Base-by-base conservation (phyloP, 148 eudicot species). In the Dianthus caryophyllus region DNA sequence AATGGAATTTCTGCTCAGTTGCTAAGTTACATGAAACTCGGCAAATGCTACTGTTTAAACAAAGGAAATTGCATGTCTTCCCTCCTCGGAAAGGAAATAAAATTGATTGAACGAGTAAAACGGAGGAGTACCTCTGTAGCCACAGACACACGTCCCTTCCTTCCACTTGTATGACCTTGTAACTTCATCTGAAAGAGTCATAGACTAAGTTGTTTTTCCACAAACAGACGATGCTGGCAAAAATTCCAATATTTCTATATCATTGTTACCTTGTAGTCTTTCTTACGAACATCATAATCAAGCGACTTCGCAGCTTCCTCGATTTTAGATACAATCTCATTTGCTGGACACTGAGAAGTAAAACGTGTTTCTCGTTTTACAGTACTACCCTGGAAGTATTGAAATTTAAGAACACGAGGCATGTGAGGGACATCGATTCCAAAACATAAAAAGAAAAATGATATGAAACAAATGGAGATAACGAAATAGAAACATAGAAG, bases 141-240 rank as follows among this genome's bases (percentile, higher is more conserved):
- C 69, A 92, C 96, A 58, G 97, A 82, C 66, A 92, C 89, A 66
- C 85, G 96, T 33, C 97, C 97, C 77, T 92, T 92, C 70, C 96
- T 84, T 75, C 97, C 97, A 73, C 91, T 85, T 68, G 81, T 50
- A 56, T 92, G 96, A 64, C 97, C 97, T 84, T 89, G 82, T 63
- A 92, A 69, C 77, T 85, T 92, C 91, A 92, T 84, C 97, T 92
- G 79, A 1, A 53, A 22, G 16, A 24, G 8, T 21, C 11, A 5
- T 22, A 3, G 22, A n/a, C 22, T 49, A 22, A 49, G 18, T 49
- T n/a, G 10, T 49, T 17, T 49, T 49, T 53, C 11, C 13, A 41
- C 26, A n/a, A 27, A 14, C 8, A 20, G 25, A 64, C 5, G 17
- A 21, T n/a, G 7, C 6, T 24, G 11, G 56, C 36, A 68, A 53